phyloP scores from a whole-genome alignment of 305 asterid species.

The Euphrasia arctica region DNA sequence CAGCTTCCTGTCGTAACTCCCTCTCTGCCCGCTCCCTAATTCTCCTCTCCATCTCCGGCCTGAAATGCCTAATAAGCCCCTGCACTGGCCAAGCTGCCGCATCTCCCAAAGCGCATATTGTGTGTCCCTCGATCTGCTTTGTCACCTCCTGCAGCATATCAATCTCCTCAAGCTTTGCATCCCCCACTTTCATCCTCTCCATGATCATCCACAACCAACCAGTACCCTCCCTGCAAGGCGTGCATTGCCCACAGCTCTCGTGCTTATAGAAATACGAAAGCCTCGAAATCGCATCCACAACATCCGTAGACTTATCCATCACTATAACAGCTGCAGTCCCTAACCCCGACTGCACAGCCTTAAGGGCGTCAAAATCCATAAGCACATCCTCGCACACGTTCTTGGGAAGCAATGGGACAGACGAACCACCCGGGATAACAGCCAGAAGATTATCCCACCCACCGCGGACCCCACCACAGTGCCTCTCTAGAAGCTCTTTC shows the following conservation, averaged over 20 bases:
- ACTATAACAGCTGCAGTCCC: slow-evolving; percentile 99
- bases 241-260: slow-evolving; percentile 98
- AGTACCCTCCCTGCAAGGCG: slow-evolving; percentile 98
- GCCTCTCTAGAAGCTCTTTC: slow-evolving; percentile 87
- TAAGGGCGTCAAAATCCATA: slow-evolving; percentile 97
- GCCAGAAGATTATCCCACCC: slow-evolving; percentile 99
- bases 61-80: slow-evolving; percentile 95
- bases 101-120: slow-evolving; percentile 96
- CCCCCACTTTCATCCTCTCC: slow-evolving; percentile 97
- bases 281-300: slow-evolving; percentile 94
- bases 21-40: slow-evolving; percentile 74
- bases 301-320: slow-evolving; percentile 95
- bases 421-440: slow-evolving; percentile 48
- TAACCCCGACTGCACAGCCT: slow-evolving; percentile 60
- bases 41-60: slow-evolving; percentile 97
- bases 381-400: slow-evolving; percentile 82
- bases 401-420: slow-evolving; percentile 88
- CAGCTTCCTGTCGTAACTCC: slow-evolving; percentile 49
- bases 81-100: slow-evolving; percentile 99
- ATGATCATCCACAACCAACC: slow-evolving; percentile 99
- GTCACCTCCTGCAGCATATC: slow-evolving; percentile 99
- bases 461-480: slow-evolving; percentile 97
- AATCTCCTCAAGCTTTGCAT: slow-evolving; percentile 93
- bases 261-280: slow-evolving; percentile 97
- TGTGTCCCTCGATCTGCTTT: slow-evolving; percentile 98